Base-by-base conservation (phyloP, 495 filamentous ascomycete species). In the Lophium mytilinum region DNA sequence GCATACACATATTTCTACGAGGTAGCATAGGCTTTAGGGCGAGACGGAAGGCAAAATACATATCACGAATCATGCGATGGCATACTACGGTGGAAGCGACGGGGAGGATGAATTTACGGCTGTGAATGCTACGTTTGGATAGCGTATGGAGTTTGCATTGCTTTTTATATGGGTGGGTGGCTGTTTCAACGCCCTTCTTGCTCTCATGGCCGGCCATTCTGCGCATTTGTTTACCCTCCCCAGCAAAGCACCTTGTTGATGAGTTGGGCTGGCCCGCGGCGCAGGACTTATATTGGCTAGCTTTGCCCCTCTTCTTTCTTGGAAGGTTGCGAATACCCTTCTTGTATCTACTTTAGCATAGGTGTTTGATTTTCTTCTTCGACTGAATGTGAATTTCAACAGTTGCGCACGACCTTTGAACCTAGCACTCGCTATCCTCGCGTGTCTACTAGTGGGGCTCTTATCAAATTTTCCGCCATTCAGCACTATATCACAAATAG, bases 281-380 rank as follows among this genome's bases (percentile, higher is more conserved):
- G 45, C 19, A 18, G 45, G 45, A 33, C 3, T 48, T 18, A 30
- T 30, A 30, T 30, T 52, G 9, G 49, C 49, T 37, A 30, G 49
- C 9, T 18, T 48, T 24, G 45, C 8, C 24, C 9, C 21, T 5
- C 21, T 30, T 30, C 14, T 14, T 24, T 14, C 30, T 24, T 9
- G 21, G 9, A 48, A 18, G 45, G 14, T 18, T 24, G 11, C 45
- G 45, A 48, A 55, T 62, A 57, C 61, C 61, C 37, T 64, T 64
- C 61, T 60, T 64, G 61, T 64, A 64, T 60, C 34, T 60, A 64
- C 30, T 15, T 56, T 59, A 39, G 37, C 21, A 37, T 48, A 36
- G 54, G 9, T 60, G 34, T 50, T 50, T 45, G 17, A 15, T 55
- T 45, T 35, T 19, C 21, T 52, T 56, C 30, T 36, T 37, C 21